Evolutionary conservation across 208 protist species (phyloP), one percentile per base, ranked within the genome.

Genomic region (Acanthamoeba triangularis): DNA sequence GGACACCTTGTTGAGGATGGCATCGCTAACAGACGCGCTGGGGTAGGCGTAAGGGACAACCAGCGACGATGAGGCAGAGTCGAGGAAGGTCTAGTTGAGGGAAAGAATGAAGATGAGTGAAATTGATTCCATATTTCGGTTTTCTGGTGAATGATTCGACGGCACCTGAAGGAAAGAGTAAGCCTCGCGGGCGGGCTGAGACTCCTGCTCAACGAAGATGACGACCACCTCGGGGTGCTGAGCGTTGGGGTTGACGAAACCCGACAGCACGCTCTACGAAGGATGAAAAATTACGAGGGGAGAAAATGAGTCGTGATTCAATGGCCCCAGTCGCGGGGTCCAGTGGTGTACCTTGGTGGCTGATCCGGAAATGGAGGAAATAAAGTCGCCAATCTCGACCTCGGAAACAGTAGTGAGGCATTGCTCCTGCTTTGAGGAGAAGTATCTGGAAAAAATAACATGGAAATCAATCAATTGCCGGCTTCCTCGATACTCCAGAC

Each of bases 141-240:
- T 28, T 65, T 65, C 23, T 28, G 59, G 23, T 28, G 13, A 10
- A 65, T 28, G 0, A 65, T 28, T 65, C 3, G 41, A 49, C 23
- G 20, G 20, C 25, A 80, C 72, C 72, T 80, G 23, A n/a, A 80
- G 72, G 72, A 80, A 80, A 80, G 72, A 80, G 72, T 80, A 80
- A 16, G 72, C 72, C 18, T 80, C 72, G 23, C 72, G 72, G 23
- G 72, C 20, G 72, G 72, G 72, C 72, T 80, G 72, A 30, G 72
- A 37, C 72, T 80, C 72, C 72, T 80, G 35, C 37, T 80, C 72
- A 80, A 80, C 72, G 37, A 80, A 80, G 37, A 80, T 80, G 5
- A 80, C 72, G 28, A 80, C 41, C 8, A 80, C 72, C 37, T 80
- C 72, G 2, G 72, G 72, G 41, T 16, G 37, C 72, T 41, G 14